Evolutionary conservation across 768 basidiomycete genomes (phyloP).

Genomic region (Hemileccinum rubropunctum): DNA sequence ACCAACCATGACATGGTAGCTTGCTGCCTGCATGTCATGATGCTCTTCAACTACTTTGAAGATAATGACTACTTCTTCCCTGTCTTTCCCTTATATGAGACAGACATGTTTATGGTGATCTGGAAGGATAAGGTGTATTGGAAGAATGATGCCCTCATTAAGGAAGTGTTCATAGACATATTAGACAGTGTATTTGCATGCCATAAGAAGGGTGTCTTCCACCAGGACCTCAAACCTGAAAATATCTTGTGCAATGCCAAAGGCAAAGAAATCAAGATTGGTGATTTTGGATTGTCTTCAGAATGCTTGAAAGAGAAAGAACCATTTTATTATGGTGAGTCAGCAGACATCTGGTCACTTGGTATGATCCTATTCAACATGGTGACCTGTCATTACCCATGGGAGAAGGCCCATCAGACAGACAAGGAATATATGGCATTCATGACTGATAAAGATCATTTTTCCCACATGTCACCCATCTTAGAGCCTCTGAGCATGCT

Average conservation of each 20-base stretch:
- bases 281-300: conserved; percentile 81
- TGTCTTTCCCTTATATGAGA: conserved; percentile 56
- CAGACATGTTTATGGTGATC: conserved; percentile 62
- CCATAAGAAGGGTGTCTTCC: conserved; percentile 68
- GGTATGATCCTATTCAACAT: conserved; percentile 85
- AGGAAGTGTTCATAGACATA: conserved; percentile 67
- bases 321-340: conserved; percentile 12
- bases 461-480: conserved; percentile 5
- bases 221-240: conserved; percentile 88
- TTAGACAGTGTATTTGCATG: conserved; percentile 76
- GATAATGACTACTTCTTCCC: conserved; percentile 64
- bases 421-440: conserved; percentile 8
- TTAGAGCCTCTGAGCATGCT: conserved; percentile 10
- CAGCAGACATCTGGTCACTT: conserved; percentile 65
- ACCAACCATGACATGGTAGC: conserved; percentile 46
- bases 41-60: conserved; percentile 57
- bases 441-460: neutral
- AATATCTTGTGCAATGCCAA: conserved; percentile 63
- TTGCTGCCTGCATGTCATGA: conserved; percentile 54
- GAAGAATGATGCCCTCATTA: conserved; percentile 60
- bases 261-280: conserved; percentile 54
- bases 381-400: conserved; percentile 48
- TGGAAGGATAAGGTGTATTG: conserved; percentile 51
- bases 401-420: conserved; percentile 7
- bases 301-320: conserved; percentile 54